These are phyloP conservation scores for Salvia splendens DNA, from an alignment of 257 asterid genomes.

Conservation along the genomic window DNA sequence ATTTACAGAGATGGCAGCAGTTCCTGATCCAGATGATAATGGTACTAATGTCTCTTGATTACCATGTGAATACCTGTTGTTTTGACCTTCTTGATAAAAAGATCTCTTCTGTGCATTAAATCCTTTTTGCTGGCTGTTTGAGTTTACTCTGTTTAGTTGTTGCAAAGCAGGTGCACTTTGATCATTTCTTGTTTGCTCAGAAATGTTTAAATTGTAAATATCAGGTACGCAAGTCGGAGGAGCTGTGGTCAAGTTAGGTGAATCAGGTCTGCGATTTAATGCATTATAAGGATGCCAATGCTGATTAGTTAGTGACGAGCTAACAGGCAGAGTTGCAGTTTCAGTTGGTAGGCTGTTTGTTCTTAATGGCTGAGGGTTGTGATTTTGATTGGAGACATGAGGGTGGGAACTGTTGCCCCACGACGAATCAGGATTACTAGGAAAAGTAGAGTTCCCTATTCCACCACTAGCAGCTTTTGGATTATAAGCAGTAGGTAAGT, in stretches of 20 bases:
- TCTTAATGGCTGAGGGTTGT: constrained; percentile 49
- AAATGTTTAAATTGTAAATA: constrained; percentile 38
- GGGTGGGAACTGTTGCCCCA: constrained; percentile 42
- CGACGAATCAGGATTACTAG: constrained; percentile 48
- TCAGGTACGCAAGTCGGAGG: constrained; percentile 35
- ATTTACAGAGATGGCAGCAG: constrained; percentile 39
- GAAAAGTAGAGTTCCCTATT: constrained; percentile 39
- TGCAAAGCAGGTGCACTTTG: constrained; percentile 33
- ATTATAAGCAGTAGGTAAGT: constrained; percentile 45
- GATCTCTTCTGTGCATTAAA: constrained; percentile 48
- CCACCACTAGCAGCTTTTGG: constrained; percentile 46
- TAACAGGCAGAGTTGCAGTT: constrained; percentile 43
- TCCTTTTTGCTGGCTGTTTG: constrained; percentile 51
- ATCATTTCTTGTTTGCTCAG: constrained; percentile 41
- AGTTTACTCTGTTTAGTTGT: constrained; percentile 36
- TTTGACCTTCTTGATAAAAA: constrained; percentile 44
- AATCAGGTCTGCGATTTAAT: constrained; percentile 33
- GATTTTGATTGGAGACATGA: constrained; percentile 59
- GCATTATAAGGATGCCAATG: constrained; percentile 39
- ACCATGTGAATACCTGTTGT: constrained; percentile 41
- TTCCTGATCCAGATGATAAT: constrained; percentile 44
- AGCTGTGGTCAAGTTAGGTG: constrained; percentile 36
- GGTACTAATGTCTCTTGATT: constrained; percentile 51
- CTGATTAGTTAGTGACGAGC: constrained; percentile 31
- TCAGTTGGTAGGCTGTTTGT: constrained; percentile 46